Percentiles rank a stretch among this genome's conserved stretches.
These are phyloP conservation scores for Dispira simplex DNA, from an alignment of 192 early-diverging fungal species.

Conservation along the genomic window DNA sequence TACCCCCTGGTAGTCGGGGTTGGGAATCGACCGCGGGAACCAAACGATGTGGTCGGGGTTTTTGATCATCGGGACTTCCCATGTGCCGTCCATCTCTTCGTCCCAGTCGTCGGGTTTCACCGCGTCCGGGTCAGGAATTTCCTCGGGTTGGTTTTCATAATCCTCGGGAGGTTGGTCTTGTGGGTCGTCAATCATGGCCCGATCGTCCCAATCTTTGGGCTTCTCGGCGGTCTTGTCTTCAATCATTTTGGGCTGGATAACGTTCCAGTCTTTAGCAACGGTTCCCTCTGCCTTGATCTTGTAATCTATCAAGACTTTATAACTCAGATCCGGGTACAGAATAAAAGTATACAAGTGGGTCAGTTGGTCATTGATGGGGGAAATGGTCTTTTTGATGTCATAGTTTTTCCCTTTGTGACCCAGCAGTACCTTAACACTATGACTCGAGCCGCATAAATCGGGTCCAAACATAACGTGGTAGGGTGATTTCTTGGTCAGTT, in stretches of 20 bases:
- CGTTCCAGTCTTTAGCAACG: constrained; percentile 55
- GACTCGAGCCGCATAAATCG: constrained; percentile 73
- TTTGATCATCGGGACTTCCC: constrained; percentile 57
- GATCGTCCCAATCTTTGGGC: constrained; percentile 70
- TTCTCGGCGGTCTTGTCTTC: constrained; percentile 78
- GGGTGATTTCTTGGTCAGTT: constrained; percentile 69
- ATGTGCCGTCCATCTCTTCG: constrained; percentile 90
- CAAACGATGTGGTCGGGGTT: constrained; percentile 87
- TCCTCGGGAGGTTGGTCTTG: constrained; percentile 68
- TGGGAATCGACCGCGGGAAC: constrained; percentile 69
- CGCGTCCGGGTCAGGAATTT: constrained; percentile 63
- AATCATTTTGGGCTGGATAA: constrained; percentile 85
- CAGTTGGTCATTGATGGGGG: constrained; percentile 44
- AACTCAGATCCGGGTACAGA: constrained; percentile 66
- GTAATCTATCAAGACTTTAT: constrained; percentile 64
- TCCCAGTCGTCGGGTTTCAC: constrained; percentile 72
- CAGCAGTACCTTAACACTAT: constrained; percentile 90
- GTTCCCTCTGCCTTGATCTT: constrained; percentile 43
- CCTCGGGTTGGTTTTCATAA: constrained; percentile 73
- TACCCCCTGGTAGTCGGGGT: constrained; percentile 83
- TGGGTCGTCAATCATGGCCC: constrained; percentile 54
- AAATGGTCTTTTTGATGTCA: constrained; percentile 53
- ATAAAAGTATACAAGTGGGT: constrained; percentile 72
- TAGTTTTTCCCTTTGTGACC: constrained; percentile 86
- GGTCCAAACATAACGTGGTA: constrained; percentile 91